Conservation (phyloP, 169 alveolate genomes). For the Plasmodium knowlesi region DNA sequence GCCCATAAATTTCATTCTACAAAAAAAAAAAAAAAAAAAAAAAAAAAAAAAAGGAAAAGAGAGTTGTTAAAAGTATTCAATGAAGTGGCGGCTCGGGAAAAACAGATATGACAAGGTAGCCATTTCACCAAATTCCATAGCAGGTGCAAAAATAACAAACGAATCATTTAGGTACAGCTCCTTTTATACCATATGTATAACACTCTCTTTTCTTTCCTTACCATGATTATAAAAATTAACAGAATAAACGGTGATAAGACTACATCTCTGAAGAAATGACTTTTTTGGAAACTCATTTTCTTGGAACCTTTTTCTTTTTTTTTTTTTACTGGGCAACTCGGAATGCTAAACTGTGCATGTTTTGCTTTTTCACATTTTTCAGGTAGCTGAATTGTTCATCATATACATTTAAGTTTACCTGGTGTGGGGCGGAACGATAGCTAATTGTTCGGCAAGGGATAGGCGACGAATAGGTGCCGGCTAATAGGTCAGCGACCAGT, state of each 20-base stretch:
- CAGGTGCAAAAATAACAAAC: neutral
- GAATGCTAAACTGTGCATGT: neutral
- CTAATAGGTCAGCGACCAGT: neutral
- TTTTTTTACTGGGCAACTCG: neutral
- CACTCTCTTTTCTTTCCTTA: neutral
- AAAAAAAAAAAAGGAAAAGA: neutral
- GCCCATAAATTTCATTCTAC: neutral
- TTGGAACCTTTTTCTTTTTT: neutral
- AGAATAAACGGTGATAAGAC: neutral
- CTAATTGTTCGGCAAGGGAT: neutral
- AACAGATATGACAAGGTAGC: neutral
- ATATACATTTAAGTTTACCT: neutral
- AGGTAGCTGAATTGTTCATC: neutral
- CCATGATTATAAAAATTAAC: neutral
- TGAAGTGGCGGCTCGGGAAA: neutral
- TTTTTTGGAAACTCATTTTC: conserved; percentile 1
- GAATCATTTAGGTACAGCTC: neutral
- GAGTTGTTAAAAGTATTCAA: neutral
- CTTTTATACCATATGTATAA: neutral
- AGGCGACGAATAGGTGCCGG: neutral
- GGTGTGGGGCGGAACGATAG: neutral
- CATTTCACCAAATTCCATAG: neutral
- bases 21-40: neutral
- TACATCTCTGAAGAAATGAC: neutral
- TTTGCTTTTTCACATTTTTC: neutral